Evolutionary conservation across 129 eudicot genomes (phyloP).

Genomic region (Glebionis coronaria): DNA sequence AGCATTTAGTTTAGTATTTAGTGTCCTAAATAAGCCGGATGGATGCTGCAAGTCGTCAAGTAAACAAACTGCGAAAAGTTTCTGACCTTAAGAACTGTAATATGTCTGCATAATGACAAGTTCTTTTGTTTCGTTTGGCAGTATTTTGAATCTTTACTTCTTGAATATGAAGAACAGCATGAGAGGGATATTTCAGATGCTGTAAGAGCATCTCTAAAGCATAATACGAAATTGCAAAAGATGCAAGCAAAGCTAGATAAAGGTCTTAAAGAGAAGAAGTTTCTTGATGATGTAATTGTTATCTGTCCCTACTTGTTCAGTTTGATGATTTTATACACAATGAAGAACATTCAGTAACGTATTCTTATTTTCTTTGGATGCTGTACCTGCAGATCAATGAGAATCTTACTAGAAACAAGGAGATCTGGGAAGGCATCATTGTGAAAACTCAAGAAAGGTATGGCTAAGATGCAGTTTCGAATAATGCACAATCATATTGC

Average conservation of each 20-base stretch:
- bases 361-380: not conserved
- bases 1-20: not conserved
- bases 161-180: slow-evolving; percentile 70
- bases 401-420: slow-evolving; percentile 65
- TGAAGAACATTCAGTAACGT: not conserved
- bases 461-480: not conserved
- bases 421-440: slow-evolving; percentile 72
- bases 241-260: slow-evolving; percentile 69
- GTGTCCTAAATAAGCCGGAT: not conserved
- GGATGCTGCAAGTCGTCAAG: no score
- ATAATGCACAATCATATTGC: not conserved
- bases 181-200: slow-evolving; percentile 55
- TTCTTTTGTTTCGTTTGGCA: slow-evolving; percentile 29
- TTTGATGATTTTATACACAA: not conserved
- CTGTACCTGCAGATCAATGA: slow-evolving; percentile 62
- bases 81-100: not conserved
- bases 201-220: slow-evolving; percentile 49
- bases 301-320: not conserved
- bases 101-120: not conserved
- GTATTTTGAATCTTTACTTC: slow-evolving; percentile 77
- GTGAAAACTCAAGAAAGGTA: slow-evolving; percentile 65
- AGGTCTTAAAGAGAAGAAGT: slow-evolving; percentile 57
- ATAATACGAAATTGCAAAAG: slow-evolving; percentile 60
- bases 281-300: slow-evolving; percentile 62
- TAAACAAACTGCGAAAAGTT: no score